Evolutionary conservation across 352 stramenopile genomes (phyloP), one percentile per base, ranked within the genome.

Genomic region (Plasmopara viticola): DNA sequence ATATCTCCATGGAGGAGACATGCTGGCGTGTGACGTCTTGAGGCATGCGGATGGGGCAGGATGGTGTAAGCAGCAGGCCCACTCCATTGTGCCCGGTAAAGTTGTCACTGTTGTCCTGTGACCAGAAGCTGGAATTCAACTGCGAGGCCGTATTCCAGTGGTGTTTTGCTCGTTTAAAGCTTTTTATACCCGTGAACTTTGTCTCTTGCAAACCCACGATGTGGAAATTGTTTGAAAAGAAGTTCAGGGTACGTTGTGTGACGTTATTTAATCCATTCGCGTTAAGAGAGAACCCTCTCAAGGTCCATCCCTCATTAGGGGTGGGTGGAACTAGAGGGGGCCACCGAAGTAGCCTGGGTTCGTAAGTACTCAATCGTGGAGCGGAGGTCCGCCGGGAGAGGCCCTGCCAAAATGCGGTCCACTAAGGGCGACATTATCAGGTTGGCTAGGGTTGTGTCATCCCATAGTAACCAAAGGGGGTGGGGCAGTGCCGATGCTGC

Each of bases 191-290:
- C 20, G 41, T 46, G 31, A 46, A 46, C 20, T 6, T 31, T 41
- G 12, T n/a, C 35, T 41, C 35, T 41, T 41, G 35, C 64, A 66
- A 77, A 86, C 35, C 35, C 6, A n/a, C 35, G 6, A 41, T n/a
- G 41, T 30, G 35, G 14, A 41, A 41, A n/a, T n/a, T 41, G 14
- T 7, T 41, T 17, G 12, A 41, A 17, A n/a, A 41, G 14, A 41
- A 41, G 14, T n/a, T 41, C 12, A 41, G 12, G 9, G 35, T 41
- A 5, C n/a, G n/a, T n/a, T n/a, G n/a, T n/a, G n/a, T n/a, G n/a
- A n/a, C n/a, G n/a, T n/a, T n/a, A n/a, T n/a, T 41, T 14, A 41
- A 12, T n/a, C 35, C 35, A 41, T 41, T 41, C 35, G 35, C 35
- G 35, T 41, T 41, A 41, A 41, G 9, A 6, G 35, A 41, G 35